Percentiles rank a stretch among this genome's conserved stretches.
Conservation (phyloP, 2,329 filamentous ascomycete species). For the Cladosporium sp. region DNA sequence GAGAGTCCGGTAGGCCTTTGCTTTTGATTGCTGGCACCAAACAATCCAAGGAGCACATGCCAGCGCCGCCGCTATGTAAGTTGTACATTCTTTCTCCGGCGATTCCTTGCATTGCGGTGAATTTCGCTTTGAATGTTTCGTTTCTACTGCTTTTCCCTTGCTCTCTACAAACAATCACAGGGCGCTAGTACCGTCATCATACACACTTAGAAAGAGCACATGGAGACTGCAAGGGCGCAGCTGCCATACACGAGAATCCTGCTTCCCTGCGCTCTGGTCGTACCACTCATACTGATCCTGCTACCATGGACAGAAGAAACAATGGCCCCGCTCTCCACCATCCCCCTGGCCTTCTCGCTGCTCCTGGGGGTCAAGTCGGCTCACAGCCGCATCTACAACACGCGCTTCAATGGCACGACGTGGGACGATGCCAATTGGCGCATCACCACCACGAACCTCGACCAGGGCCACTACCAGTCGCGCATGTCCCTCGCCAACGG, state of each 20-base stretch:
- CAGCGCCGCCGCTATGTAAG: no score
- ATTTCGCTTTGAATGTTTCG: no score
- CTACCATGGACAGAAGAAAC: not conserved
- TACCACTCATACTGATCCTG: not conserved
- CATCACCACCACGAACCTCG: constrained; percentile 49
- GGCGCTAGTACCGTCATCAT: no score
- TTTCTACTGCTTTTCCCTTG: not conserved
- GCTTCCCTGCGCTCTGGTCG: not conserved
- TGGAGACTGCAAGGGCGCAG: not conserved
- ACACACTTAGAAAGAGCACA: not conserved
- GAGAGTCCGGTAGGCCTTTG: no score
- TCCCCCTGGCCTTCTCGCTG: not conserved
- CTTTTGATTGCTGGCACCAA: no score
- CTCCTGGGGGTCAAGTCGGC: not conserved
- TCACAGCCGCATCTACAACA: constrained; percentile 38
- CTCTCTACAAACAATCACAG: no score
- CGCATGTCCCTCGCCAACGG: constrained; percentile 60
- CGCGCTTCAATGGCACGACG: constrained; percentile 49
- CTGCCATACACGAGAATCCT: not conserved
- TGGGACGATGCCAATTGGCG: constrained; percentile 59
- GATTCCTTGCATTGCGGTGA: no score
- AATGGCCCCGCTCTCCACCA: not conserved
- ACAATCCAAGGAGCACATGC: no score
- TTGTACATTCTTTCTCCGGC: no score
- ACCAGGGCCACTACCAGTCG: constrained; percentile 57